Evolutionary conservation across 2,329 filamentous ascomycete genomes (phyloP).

Genomic region (Nemania sp.): DNA sequence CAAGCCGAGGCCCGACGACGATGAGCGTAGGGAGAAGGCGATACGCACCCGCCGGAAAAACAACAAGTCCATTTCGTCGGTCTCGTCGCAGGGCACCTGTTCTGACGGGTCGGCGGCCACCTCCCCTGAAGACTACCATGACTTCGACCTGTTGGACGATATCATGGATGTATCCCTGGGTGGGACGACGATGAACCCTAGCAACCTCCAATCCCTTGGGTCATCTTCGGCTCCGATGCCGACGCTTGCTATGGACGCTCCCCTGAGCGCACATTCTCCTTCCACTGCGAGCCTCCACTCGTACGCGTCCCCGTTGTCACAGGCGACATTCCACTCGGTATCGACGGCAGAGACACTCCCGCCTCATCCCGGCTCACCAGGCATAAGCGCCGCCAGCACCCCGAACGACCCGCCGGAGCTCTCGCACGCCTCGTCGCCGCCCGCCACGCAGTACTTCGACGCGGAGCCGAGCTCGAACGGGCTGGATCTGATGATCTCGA

Average conservation of each 20-base stretch:
- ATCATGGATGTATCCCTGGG: constrained; percentile 52
- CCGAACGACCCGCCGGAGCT: constrained; percentile 64
- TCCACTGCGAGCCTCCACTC: constrained; percentile 49
- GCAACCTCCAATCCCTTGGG: constrained; percentile 40
- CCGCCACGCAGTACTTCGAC: constrained; percentile 55
- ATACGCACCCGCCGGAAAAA: constrained; percentile 58
- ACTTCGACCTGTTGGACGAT: constrained; percentile 54
- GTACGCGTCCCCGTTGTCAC: constrained; percentile 50
- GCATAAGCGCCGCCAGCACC: constrained; percentile 55
- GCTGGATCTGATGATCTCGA: constrained; percentile 39
- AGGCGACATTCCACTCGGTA: constrained; percentile 44
- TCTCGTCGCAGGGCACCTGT: constrained; percentile 59
- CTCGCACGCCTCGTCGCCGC: constrained; percentile 63
- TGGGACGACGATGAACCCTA: constrained; percentile 45
- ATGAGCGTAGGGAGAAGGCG: constrained; percentile 62
- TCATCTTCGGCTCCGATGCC: constrained; percentile 49
- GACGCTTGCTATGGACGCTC: constrained; percentile 36
- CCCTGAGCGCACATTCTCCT: constrained; percentile 47
- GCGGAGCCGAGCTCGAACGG: constrained; percentile 47
- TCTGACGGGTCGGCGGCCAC: constrained; percentile 61
- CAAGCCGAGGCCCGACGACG: constrained; percentile 63
- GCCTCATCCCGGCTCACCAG: constrained; percentile 32
- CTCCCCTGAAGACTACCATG: constrained; percentile 50
- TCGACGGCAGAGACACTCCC: constrained; percentile 42
- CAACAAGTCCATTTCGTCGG: constrained; percentile 53